A percentile compares a stretch with the other conserved stretches of the same genome.
phyloP scores from a whole-genome alignment of 2,329 filamentous ascomycete species.

The Akanthomyces dipterigenus region DNA sequence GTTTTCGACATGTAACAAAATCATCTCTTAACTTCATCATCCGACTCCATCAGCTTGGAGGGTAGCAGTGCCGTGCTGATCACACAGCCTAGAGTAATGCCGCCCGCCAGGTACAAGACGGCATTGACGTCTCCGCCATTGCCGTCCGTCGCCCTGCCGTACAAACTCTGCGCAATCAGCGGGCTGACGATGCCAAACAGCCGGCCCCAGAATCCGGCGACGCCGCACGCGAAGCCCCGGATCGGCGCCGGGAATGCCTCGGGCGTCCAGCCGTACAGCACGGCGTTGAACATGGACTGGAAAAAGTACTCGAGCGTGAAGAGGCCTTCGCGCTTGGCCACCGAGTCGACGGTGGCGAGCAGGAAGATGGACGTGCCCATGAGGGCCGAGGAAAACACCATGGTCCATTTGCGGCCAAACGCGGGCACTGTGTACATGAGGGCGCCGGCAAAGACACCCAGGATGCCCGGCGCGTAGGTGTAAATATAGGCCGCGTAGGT shows the following conservation, averaged over 20 bases:
- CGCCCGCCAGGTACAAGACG: conserved; percentile 50
- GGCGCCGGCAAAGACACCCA: conserved; percentile 43
- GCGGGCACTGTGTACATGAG: conserved; percentile 32
- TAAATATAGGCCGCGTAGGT: conserved; percentile 49
- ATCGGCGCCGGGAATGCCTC: conserved; percentile 51
- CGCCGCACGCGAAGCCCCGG: conserved; percentile 48
- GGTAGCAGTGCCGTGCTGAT: conserved; percentile 44
- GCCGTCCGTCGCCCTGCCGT: conserved; percentile 22
- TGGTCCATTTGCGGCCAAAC: conserved; percentile 36
- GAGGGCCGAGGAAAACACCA: conserved; percentile 35
- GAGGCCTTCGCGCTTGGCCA: conserved; percentile 31
- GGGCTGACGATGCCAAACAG: conserved; percentile 53
- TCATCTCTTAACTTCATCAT: conserved; percentile 20
- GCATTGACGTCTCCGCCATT: conserved; percentile 36
- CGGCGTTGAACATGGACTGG: conserved; percentile 32
- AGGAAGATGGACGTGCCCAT: conserved; percentile 41
- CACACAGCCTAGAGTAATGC: conserved; percentile 46
- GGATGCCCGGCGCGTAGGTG: conserved; percentile 45
- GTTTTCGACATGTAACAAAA: no score
- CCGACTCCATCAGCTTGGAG: conserved; percentile 27
- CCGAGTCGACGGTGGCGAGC: conserved; percentile 34
- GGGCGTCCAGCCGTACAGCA: conserved; percentile 42
- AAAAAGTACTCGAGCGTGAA: conserved; percentile 39
- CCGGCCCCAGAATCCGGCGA: conserved; percentile 53
- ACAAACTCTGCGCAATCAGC: conserved; percentile 43